These are phyloP conservation scores for Akebia trifoliata DNA, from an alignment of 164 flowering plant genomes.

Conservation along the genomic window DNA sequence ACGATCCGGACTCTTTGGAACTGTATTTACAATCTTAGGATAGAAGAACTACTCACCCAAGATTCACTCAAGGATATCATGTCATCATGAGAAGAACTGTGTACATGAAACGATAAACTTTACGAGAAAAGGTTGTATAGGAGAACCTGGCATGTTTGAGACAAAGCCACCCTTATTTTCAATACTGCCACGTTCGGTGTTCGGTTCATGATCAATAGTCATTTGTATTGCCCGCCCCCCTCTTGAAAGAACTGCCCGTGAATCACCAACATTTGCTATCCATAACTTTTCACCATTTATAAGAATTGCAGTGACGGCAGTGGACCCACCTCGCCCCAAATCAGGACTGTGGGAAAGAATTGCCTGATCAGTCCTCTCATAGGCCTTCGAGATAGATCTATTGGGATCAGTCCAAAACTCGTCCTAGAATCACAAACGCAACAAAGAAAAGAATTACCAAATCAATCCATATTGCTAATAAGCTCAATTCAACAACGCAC, in stretches of 20 bases:
- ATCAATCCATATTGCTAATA: background rate
- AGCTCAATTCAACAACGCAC: conserved; percentile 24
- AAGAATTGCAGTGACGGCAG: conserved; percentile 86
- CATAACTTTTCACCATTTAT: conserved; percentile 55
- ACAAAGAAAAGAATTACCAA: background rate
- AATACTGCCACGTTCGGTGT: conserved; percentile 68
- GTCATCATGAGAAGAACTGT: background rate
- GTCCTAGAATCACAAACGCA: conserved; percentile 34
- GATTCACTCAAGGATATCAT: no score
- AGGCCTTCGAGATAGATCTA: conserved; percentile 59
- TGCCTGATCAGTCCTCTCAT: conserved; percentile 71
- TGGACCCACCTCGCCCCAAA: conserved; percentile 79
- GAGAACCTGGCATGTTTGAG: conserved; percentile 79
- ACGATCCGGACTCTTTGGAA: no score
- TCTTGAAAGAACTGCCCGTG: conserved; percentile 71
- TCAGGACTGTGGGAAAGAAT: conserved; percentile 69
- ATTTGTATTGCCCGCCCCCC: conserved; percentile 60
- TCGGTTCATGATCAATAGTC: conserved; percentile 78
- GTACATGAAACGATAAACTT: background rate
- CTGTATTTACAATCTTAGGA: no score
- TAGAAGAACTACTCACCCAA: no score
- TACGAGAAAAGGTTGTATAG: background rate
- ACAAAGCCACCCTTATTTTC: conserved; percentile 78
- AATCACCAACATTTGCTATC: conserved; percentile 89
- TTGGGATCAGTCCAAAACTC: conserved; percentile 69